Percentiles rank a stretch among this genome's conserved stretches.
Evolutionary conservation across 352 stramenopile species (phyloP).

Genomic region (Globisporangium yorkense): DNA sequence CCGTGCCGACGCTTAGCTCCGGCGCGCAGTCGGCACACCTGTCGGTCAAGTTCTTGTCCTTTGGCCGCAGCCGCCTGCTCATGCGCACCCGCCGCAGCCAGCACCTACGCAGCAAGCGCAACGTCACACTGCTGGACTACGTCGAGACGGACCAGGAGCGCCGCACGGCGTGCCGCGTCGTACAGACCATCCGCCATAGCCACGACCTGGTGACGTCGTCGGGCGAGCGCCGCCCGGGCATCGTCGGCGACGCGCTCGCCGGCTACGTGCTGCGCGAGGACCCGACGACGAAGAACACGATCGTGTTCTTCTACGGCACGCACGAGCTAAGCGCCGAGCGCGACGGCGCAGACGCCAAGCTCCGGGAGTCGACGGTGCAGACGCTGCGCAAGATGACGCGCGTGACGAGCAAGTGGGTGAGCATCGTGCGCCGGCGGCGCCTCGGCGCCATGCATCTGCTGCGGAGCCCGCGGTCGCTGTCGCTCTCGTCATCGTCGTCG

Average conservation of each 20-base stretch:
- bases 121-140: slow-evolving; percentile 18
- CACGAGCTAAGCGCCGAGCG: background rate
- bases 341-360: background rate
- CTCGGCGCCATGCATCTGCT: slow-evolving; percentile 13
- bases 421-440: slow-evolving; percentile 17
- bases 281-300: slow-evolving; percentile 13
- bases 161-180: slow-evolving; percentile 8
- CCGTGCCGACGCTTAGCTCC: slow-evolving; percentile 4
- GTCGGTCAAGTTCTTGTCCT: slow-evolving; percentile 23
- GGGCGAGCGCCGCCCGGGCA: slow-evolving; percentile 2
- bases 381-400: slow-evolving; percentile 13
- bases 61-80: slow-evolving; percentile 12
- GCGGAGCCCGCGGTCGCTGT: slow-evolving; percentile 1
- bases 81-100: background rate
- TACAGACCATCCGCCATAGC: slow-evolving; percentile 11
- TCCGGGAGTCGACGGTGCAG: slow-evolving; percentile 8
- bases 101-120: slow-evolving; percentile 5
- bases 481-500: slow-evolving; percentile 3
- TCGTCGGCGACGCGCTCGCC: slow-evolving; percentile 10
- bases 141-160: slow-evolving; percentile 13
- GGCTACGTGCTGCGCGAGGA: slow-evolving; percentile 24
- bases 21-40: slow-evolving; percentile 7
- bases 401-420: slow-evolving; percentile 12
- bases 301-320: slow-evolving; percentile 16
- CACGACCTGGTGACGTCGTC: slow-evolving; percentile 2